These are phyloP conservation scores for Aureobasidium melanogenum DNA, from an alignment of 2,329 filamentous ascomycete genomes.

Conservation along the genomic window DNA sequence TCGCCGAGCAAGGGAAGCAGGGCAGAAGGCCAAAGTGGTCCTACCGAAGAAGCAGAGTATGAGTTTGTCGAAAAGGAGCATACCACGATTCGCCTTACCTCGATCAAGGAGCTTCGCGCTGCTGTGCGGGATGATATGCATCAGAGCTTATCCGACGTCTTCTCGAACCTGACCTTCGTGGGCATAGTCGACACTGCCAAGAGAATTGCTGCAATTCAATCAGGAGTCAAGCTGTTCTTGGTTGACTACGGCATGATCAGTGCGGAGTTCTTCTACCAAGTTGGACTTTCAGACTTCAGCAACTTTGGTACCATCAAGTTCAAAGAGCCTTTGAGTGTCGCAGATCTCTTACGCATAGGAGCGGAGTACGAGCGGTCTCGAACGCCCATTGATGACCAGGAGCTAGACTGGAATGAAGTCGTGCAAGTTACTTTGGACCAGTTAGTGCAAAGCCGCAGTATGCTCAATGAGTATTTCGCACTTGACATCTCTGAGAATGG, in stretches of 20 bases:
- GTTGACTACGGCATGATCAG: constrained; percentile 82
- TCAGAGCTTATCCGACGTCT: constrained; percentile 74
- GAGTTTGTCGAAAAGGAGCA: constrained; percentile 61
- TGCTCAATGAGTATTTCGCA: constrained; percentile 89
- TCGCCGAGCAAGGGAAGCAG: constrained; percentile 25
- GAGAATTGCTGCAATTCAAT: constrained; percentile 85
- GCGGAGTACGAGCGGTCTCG: constrained; percentile 53
- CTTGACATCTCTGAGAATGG: constrained; percentile 72
- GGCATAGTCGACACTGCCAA: constrained; percentile 82
- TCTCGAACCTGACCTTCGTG: constrained; percentile 84
- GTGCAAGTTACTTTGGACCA: constrained; percentile 58
- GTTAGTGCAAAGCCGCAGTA: constrained; percentile 67
- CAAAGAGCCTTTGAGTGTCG: constrained; percentile 62
- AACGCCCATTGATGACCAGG: constrained; percentile 29
- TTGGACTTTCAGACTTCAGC: constrained; percentile 88
- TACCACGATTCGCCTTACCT: constrained; percentile 65
- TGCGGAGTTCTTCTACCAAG: constrained; percentile 90
- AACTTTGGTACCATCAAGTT: constrained; percentile 86
- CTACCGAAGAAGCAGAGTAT: constrained; percentile 54
- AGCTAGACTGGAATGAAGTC: constrained; percentile 57
- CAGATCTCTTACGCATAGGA: constrained; percentile 62
- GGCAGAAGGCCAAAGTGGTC: constrained; percentile 16
- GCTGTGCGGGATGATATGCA: constrained; percentile 76
- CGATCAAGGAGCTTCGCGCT: constrained; percentile 74
- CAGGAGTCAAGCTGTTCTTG: constrained; percentile 83